Evolutionary conservation across 176 grass and related monocot genomes (phyloP).

Genomic region (Oryza glaberrima): DNA sequence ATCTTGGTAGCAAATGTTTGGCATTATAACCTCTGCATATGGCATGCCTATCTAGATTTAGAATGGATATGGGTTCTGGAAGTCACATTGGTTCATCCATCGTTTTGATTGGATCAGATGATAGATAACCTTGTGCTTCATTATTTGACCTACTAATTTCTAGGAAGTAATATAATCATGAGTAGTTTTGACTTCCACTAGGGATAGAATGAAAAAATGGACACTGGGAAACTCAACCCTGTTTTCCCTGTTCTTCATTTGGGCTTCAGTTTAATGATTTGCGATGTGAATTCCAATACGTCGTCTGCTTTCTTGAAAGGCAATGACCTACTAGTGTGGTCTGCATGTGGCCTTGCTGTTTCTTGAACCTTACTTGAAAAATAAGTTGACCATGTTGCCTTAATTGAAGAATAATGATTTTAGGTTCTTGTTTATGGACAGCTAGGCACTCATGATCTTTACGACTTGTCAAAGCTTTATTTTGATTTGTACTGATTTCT

Average conservation of each 20-base stretch:
- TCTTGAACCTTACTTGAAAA: conserved; percentile 30
- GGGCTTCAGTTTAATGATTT: conserved; percentile 5
- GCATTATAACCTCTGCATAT: conserved; percentile 1
- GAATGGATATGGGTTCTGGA: conserved; percentile 6
- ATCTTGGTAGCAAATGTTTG: not conserved
- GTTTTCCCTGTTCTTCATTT: not conserved
- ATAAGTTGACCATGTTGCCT: not conserved
- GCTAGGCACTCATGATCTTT: not conserved
- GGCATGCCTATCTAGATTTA: not conserved
- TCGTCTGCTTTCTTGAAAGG: not conserved
- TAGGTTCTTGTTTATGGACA: conserved; percentile 5
- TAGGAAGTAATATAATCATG: conserved; percentile 5
- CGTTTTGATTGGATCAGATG: not conserved
- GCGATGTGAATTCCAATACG: not conserved
- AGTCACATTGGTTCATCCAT: not conserved
- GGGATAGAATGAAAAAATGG: not conserved
- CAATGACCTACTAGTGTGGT: not conserved
- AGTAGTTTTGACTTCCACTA: not conserved
- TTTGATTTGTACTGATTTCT: conserved; percentile 40
- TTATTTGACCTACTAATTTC: not conserved
- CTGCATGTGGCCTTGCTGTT: conserved; percentile 25
- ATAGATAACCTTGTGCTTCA: not conserved
- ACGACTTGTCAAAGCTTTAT: conserved; percentile 21
- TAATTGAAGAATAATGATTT: conserved; percentile 25
- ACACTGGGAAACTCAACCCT: not conserved